phyloP scores from a whole-genome alignment of 331 rosid genomes.

The Acacia pycnantha region DNA sequence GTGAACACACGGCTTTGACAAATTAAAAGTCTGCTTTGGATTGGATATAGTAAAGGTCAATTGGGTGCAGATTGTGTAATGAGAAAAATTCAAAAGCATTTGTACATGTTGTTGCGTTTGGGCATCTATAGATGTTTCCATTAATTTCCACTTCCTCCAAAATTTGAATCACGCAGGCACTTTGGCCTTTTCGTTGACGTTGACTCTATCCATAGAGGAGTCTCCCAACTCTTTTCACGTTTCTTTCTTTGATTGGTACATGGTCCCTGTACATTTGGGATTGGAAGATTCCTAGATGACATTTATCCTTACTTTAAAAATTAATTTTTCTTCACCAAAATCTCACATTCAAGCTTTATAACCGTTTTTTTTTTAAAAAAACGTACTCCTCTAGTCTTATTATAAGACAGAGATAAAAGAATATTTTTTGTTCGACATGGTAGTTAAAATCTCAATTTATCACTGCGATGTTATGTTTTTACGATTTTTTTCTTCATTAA shows the following conservation, averaged over 20 bases:
- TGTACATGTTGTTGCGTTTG: neutral
- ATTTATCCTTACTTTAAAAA: neutral
- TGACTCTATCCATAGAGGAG: neutral
- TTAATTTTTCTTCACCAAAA: neutral
- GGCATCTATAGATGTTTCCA: neutral
- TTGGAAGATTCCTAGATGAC: neutral
- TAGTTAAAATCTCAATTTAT: too few relatives aligned
- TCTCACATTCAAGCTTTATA: neutral
- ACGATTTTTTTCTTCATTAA: too few relatives aligned
- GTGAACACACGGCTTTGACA: constrained; percentile 34
- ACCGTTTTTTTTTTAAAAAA: too few relatives aligned
- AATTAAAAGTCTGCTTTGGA: constrained; percentile 30
- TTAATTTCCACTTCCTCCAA: neutral
- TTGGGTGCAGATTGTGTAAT: neutral
- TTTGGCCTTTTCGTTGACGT: neutral
- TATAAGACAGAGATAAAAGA: too few relatives aligned
- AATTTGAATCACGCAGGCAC: neutral
- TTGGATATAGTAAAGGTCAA: constrained; percentile 31
- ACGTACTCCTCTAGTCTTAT: too few relatives aligned
- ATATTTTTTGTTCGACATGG: too few relatives aligned
- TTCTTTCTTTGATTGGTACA: neutral
- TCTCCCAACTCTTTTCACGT: neutral
- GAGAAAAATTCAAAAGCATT: neutral
- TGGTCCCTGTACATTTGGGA: neutral
- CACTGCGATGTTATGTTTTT: too few relatives aligned